Base-by-base conservation (phyloP, 352 stramenopile species). In the Globisporangium paroecandrum region DNA sequence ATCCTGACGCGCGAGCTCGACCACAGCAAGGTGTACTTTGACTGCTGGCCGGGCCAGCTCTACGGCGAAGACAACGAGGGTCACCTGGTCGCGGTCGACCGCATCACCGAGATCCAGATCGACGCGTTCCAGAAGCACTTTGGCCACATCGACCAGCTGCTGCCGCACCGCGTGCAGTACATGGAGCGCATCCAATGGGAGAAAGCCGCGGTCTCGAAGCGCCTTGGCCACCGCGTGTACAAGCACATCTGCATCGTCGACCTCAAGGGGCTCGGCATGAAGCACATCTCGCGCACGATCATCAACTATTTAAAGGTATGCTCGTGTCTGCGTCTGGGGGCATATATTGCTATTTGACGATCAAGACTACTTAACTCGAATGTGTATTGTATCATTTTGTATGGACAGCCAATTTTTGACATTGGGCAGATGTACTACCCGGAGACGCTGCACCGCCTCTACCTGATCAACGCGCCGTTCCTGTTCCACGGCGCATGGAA, bases 191-290 rank as follows among this genome's bases (percentile, higher is more conserved):
- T 93, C 54, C 83, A 91, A 69, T 89, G 82, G 82, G 82, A 92
- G 69, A 92, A 92, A 67, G 73, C 64, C 3, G 82, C 80, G n/a
- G 78, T 92, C 64, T 90, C 83, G 3, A 86, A 79, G 62, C 80
- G 85, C 36, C 71, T 81, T 25, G 81, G 77, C 18, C 71, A 72
- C n/a, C 77, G 81, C 36, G 83, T 92, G 43, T 93, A 93, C 71
- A 93, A 93, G 67, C 87, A 95, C 69, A 85, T 95, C 65, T 92
- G 81, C 60, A 83, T 95, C 43, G 82, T 95, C 24, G 87, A 95
- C 58, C 63, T 93, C 24, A 85, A 89, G 24, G 83, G 83, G 0
- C 72, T 95, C 27, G 81, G 79, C 29, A 74, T 91, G 72, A 92
- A 91, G 73, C 77, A 91, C 34, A 55, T 89, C 0, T 82, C 82